phyloP scores from a whole-genome alignment of 2,329 filamentous ascomycete species.

The Colletotrichum caudatum region DNA sequence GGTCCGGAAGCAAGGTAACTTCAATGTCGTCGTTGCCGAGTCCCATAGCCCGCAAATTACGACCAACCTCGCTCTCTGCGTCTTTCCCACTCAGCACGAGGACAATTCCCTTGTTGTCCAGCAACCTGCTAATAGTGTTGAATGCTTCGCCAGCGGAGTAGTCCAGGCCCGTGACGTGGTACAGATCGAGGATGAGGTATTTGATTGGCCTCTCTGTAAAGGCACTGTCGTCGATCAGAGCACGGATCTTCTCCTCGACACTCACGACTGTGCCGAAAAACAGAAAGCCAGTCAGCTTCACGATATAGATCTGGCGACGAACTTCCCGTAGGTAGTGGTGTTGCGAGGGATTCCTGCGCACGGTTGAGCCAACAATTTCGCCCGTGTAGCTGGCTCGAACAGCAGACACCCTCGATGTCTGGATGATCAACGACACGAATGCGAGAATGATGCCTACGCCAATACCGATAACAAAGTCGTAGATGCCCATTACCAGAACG shows the following conservation, averaged over 20 bases:
- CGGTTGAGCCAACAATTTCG: conserved; percentile 89
- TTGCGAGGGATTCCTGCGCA: conserved; percentile 90
- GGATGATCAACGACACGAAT: conserved; percentile 90
- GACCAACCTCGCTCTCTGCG: conserved; percentile 79
- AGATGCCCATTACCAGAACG: conserved; percentile 94
- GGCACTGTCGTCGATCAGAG: conserved; percentile 82
- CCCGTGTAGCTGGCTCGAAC: conserved; percentile 92
- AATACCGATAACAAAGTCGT: conserved; percentile 96
- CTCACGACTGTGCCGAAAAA: conserved; percentile 98
- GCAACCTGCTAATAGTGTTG: conserved; percentile 87
- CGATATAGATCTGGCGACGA: conserved; percentile 87
- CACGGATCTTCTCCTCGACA: conserved; percentile 89
- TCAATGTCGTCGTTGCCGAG: conserved; percentile 79
- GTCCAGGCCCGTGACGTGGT: conserved; percentile 90
- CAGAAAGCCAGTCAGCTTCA: conserved; percentile 94
- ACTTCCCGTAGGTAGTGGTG: conserved; percentile 87
- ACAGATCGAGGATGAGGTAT: conserved; percentile 89
- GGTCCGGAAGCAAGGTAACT: conserved; percentile 85
- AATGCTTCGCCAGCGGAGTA: conserved; percentile 98
- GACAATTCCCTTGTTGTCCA: conserved; percentile 81
- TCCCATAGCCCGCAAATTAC: conserved; percentile 84
- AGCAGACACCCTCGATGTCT: conserved; percentile 89
- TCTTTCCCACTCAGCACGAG: conserved; percentile 88
- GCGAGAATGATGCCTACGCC: conserved; percentile 91
- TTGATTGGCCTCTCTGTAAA: conserved; percentile 85